Evolutionary conservation across 1,284 basidiomycete species (phyloP).

Genomic region (Somion occarium): DNA sequence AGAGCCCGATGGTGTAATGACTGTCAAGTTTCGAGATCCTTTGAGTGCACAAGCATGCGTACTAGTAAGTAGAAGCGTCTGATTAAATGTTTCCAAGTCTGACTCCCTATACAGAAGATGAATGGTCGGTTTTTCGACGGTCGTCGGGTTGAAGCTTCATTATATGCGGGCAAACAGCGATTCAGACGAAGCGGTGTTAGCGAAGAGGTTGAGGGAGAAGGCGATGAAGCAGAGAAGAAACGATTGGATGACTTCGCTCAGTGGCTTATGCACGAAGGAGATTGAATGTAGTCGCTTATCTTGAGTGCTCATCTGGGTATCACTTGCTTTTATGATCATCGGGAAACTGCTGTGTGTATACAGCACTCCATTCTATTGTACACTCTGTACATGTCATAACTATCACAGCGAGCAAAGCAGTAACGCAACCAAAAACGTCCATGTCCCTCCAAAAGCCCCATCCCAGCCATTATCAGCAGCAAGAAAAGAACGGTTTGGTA

Average conservation of each 20-base stretch:
- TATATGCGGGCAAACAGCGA: conserved; percentile 78
- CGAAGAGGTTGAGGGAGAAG: conserved; percentile 56
- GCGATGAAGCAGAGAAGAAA: conserved; percentile 74
- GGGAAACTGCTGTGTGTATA: not conserved
- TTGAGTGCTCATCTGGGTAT: not conserved
- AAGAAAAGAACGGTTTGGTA: conserved; percentile 61
- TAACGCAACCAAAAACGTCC: conserved; percentile 7
- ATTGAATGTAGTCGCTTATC: conserved; percentile 31
- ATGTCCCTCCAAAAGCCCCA: conserved; percentile 13
- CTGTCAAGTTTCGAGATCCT: conserved; percentile 90
- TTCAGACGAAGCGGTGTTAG: conserved; percentile 72
- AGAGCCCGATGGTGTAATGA: conserved; percentile 94
- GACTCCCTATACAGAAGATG: conserved; percentile 70
- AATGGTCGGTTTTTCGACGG: conserved; percentile 91
- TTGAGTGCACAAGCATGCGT: conserved; percentile 88
- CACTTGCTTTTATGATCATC: not conserved
- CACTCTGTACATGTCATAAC: not conserved
- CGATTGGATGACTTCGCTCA: conserved; percentile 84
- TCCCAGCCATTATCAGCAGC: conserved; percentile 45
- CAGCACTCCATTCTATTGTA: conserved; percentile 1
- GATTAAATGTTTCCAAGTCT: not conserved
- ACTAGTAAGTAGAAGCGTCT: conserved; percentile 46
- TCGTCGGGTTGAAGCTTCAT: conserved; percentile 74
- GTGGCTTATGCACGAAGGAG: conserved; percentile 79
- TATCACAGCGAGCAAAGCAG: conserved; percentile 6